Evolutionary conservation across 352 stramenopile species (phyloP), one percentile per base, ranked within the genome.

Genomic region (Blastocystis sp.): DNA sequence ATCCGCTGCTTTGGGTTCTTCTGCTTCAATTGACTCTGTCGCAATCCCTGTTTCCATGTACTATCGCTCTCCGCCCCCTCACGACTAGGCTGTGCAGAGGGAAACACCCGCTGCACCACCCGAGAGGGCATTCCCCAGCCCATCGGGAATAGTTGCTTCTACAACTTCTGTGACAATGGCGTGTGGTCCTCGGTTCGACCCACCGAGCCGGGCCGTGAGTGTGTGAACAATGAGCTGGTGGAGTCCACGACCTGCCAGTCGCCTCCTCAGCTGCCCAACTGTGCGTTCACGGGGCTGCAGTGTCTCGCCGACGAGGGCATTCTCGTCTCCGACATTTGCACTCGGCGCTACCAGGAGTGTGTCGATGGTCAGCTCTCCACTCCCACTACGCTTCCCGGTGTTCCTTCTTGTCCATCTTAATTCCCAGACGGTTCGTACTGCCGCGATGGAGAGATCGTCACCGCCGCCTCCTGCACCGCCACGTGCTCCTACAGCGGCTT

Each of bases 261-360:
- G 0, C 71, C 71, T 65, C 71, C 71, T 17, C 3, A 24, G 38
- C 34, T 65, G 17, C 77, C 21, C 21, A 42, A 87, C 7, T 87
- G 77, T 54, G 43, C 59, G 14, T 87, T 77, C 57, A 77, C 28
- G 24, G 77, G 77, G 62, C 38, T 87, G 10, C 62, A 60, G 34
- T 87, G 77, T 87, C 62, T 87, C 28, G 43, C 34, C 38, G 77
- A 87, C 38, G 77, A 87, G n/a, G 59, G 59, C 6, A 78, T 87
- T 7, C 42, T 87, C 2, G 42, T 87, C 19, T 40, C 34, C 3
- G 28, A 78, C 38, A 77, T 87, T 52, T 87, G 77, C 52, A 87
- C 77, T 6, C 69, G 54, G 40, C 62, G 65, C 24, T 87, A 87
- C 52, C 34, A 54, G 17, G 77, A 87, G 54, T 87, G 77, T 42